Evolutionary conservation across 306 rosid species (phyloP), one percentile per base, ranked within the genome.

Genomic region (Gillenia trifoliata): DNA sequence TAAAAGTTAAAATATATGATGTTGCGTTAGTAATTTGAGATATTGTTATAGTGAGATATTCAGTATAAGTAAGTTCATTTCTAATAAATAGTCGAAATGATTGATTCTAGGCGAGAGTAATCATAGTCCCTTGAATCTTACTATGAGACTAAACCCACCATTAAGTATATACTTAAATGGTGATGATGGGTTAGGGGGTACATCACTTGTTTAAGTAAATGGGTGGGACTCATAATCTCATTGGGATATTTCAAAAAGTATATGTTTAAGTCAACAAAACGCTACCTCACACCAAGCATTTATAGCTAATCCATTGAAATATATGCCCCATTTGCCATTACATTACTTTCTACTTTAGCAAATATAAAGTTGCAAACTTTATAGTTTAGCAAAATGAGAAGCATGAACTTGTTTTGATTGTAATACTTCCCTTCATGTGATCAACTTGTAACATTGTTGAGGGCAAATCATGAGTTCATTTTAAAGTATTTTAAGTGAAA

Each of bases 121-220:
- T 47, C 52, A 47, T 47, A 0, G 8, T 47, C 52, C 8, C 3
- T 47, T 47, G 11, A 68, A 83, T 57, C 34, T 7, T 8, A 54
- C 5, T 3, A 55, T 8, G 60, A 55, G 28, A n/a, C 55, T 73
- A 66, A 66, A 71, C 86, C 82, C 88, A 75, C 81, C 66, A 50
- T 16, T 16, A 47, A 47, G 20, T 57, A 66, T 57, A 66, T 66
- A 47, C 61, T 75, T 79, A 47, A 38, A 59, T 30, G 45, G 29
- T 68, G 16, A 70, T 64, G 75, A 75, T 73, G 71, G 60, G 66
- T 76, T 73, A 64, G 72, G 73, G 67, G 36, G 10, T 49, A 74
- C 60, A 63, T n/a, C 62, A 41, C n/a, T 59, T 57, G 19, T 72
- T 43, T 59, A 40, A 60, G 59, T 0, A 72, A 41, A 41, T 56